Percentiles rank a stretch among this genome's conserved stretches.
phyloP scores from a whole-genome alignment of 345 rosid species.

The Dovyalis caffra region DNA sequence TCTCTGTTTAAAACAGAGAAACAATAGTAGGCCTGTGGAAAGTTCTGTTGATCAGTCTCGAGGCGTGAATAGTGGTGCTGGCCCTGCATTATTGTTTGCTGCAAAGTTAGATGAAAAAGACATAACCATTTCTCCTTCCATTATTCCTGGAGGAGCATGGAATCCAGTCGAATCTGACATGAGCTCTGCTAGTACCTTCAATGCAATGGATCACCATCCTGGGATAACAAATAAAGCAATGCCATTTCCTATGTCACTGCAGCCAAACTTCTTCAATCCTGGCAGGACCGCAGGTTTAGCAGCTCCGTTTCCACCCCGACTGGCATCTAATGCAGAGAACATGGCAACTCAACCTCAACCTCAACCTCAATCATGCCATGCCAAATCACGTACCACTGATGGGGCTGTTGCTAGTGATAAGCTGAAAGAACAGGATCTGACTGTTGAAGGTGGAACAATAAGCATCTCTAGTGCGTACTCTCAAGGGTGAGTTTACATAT shows the following conservation, averaged over 20 bases:
- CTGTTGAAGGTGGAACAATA: slow-evolving; percentile 69
- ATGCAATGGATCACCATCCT: slow-evolving; percentile 43
- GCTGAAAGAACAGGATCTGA: slow-evolving; percentile 49
- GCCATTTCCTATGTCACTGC: slow-evolving; percentile 62
- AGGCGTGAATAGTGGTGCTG: slow-evolving; percentile 25
- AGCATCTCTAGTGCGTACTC: slow-evolving; percentile 85
- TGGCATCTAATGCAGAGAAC: slow-evolving; percentile 40
- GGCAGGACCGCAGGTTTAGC: slow-evolving; percentile 35
- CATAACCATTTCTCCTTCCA: slow-evolving; percentile 30
- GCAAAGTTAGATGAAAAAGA: slow-evolving; percentile 60
- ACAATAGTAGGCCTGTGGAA: slow-evolving; percentile 47
- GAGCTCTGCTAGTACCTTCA: slow-evolving; percentile 34
- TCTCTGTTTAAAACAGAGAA: slow-evolving; percentile 43
- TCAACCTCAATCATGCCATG: slow-evolving; percentile 27
- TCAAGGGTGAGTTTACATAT: slow-evolving; percentile 57
- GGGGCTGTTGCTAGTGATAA: slow-evolving; percentile 42
- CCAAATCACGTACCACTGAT: slow-evolving; percentile 28
- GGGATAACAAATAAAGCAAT: slow-evolving; percentile 36
- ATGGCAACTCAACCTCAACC: slow-evolving; percentile 33
- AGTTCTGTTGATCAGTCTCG: slow-evolving; percentile 44
- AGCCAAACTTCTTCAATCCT: slow-evolving; percentile 46
- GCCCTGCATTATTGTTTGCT: slow-evolving; percentile 42
- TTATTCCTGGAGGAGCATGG: slow-evolving; percentile 37
- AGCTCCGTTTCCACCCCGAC: slow-evolving; percentile 38
- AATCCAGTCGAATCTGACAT: slow-evolving; percentile 41